Evolutionary conservation across 371 early-diverging fungal genomes (phyloP), one percentile per base, ranked within the genome.

Genomic region (Rhizomucor miehei): DNA sequence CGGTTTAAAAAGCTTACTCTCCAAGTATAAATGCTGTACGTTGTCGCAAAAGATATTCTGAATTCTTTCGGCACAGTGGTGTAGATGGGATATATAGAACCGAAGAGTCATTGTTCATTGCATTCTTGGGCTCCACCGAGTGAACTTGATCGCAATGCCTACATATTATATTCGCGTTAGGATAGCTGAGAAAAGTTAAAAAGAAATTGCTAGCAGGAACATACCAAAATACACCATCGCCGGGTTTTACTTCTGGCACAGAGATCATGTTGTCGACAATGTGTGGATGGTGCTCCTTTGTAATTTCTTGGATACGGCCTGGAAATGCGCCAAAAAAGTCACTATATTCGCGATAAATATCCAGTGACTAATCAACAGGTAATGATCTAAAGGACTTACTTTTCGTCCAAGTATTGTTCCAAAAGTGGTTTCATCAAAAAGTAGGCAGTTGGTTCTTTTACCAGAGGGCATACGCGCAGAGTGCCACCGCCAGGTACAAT

Each of bases 171-270:
- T 29, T 3, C 29, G 29, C 8, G 29, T 29, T 29, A 29, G 29
- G 8, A 29, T 3, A 29, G 29, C 29, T 5, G 8, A 29, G 29
- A 29, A 36, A 23, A 13, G 24, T 16, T 36, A 34, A 14, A 36
- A 39, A 29, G 20, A 44, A 52, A 29, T 16, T 29, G 29, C 29
- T 29, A 29, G 29, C 29, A 29, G 3, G 8, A 29, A 38, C 35
- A 19, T 59, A 67, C 71, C 71, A 75, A 24, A 71, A 71, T 10
- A 75, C 67, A 19, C 58, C 72, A 59, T 72, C 75, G 24, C 75
- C 72, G 41, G 58, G 60, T 8, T 66, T 51, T 12, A 75, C 66
- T 6, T 53, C 63, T 24, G 72, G 73, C 25, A 69, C 48, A 13
- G 70, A 63, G 17, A 71, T 62, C 70, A 75, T 67, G 14, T 34